Evolutionary conservation across 139 green algal genomes (phyloP).

Genomic region (Chlamydomonas asymmetrica): DNA sequence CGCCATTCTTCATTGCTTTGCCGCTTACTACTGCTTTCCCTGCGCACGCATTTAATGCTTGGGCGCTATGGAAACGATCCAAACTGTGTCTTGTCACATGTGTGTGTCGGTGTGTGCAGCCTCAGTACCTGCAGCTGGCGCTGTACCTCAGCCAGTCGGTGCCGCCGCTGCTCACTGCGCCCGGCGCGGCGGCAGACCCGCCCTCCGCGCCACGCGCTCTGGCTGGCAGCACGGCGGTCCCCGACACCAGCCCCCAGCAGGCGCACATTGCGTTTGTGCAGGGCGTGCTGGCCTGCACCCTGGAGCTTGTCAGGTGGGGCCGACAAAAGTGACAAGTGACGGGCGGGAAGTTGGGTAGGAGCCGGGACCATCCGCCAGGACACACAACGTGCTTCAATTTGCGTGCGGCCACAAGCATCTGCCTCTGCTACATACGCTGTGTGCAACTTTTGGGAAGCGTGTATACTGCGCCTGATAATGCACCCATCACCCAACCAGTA

Average conservation of each 20-base stretch:
- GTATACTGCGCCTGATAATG: too few species aligned
- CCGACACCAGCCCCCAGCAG: not conserved
- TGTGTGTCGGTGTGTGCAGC: not conserved
- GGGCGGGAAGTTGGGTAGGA: too few species aligned
- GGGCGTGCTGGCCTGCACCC: conserved; percentile 8
- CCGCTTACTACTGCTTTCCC: too few species aligned
- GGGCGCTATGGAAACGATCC: too few species aligned
- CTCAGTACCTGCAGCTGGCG: conserved; percentile 41
- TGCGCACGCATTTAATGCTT: too few species aligned
- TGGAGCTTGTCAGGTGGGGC: conserved; percentile 21
- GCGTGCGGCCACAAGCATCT: not conserved
- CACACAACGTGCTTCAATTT: not conserved
- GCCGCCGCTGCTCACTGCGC: conserved; percentile 28
- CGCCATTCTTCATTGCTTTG: too few species aligned
- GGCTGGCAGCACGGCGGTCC: conserved; percentile 11
- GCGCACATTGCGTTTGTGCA: not conserved
- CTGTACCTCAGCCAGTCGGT: conserved; percentile 24
- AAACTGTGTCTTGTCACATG: too few species aligned
- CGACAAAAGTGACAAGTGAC: too few species aligned
- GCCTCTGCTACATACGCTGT: too few species aligned
- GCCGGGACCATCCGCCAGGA: too few species aligned
- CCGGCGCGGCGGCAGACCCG: conserved; percentile 7
- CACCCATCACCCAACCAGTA: too few species aligned
- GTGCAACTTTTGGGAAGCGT: too few species aligned
- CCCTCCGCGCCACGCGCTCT: conserved; percentile 26